These are phyloP conservation scores for Periconia macrospinosa DNA, from an alignment of 2,329 filamentous ascomycete genomes.

Conservation along the genomic window DNA sequence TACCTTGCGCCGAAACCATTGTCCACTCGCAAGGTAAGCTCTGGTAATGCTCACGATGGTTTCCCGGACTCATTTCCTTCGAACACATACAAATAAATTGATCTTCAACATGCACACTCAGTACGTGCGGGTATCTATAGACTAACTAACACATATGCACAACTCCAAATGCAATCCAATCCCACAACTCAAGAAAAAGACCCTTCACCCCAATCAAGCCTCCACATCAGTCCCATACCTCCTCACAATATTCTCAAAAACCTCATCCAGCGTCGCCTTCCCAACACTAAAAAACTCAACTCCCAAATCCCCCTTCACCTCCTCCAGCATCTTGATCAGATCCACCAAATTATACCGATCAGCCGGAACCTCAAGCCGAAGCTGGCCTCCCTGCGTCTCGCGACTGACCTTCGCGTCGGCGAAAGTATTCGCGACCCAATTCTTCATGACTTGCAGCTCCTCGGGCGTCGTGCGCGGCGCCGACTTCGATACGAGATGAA, in stretches of 20 bases:
- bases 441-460: constrained; percentile 67
- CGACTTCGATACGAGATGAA: constrained; percentile 75
- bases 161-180: too few species aligned
- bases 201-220: background rate
- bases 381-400: constrained; percentile 78
- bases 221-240: constrained; percentile 67
- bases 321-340: constrained; percentile 74
- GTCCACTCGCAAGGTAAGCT: too few species aligned
- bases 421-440: constrained; percentile 67
- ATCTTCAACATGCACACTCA: too few species aligned
- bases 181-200: too few species aligned
- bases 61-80: too few species aligned
- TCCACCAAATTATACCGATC: constrained; percentile 60
- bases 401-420: constrained; percentile 68
- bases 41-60: too few species aligned
- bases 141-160: too few species aligned
- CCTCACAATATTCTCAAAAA: constrained; percentile 83
- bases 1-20: too few species aligned
- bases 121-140: too few species aligned
- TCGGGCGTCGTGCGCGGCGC: constrained; percentile 72
- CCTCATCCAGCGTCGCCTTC: constrained; percentile 85
- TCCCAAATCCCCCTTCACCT: constrained; percentile 66
- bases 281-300: constrained; percentile 86
- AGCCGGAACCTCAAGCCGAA: constrained; percentile 73
- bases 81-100: too few species aligned